Percentiles rank a stretch among this genome's conserved stretches.
Evolutionary conservation across 1,284 basidiomycete species (phyloP).

Genomic region (Lentinus polychrous): DNA sequence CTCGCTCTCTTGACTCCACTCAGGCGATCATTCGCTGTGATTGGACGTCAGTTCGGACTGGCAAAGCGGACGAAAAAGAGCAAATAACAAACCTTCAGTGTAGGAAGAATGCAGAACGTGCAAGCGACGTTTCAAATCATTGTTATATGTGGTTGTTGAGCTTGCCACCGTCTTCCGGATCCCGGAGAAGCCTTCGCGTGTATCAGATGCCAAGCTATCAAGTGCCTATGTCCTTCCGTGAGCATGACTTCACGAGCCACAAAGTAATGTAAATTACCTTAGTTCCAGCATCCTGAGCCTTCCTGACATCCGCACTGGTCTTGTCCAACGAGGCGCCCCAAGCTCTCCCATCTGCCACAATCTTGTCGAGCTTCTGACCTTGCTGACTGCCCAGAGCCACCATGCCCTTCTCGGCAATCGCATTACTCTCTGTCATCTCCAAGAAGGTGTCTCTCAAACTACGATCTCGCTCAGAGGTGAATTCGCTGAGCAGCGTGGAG

Average conservation of each 20-base stretch:
- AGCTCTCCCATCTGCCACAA: constrained; percentile 33
- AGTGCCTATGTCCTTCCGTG: constrained; percentile 31
- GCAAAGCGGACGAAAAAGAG: no score
- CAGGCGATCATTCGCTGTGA: constrained; percentile 53
- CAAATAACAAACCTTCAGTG: constrained; percentile 36
- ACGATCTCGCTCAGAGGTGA: constrained; percentile 61
- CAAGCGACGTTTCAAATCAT: constrained; percentile 44
- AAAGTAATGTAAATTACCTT: constrained; percentile 41
- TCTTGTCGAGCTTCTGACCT: constrained; percentile 35
- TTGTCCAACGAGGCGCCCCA: constrained; percentile 38
- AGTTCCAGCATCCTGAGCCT: constrained; percentile 47
- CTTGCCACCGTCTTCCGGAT: constrained; percentile 39
- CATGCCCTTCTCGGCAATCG: constrained; percentile 45
- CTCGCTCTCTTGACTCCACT: constrained; percentile 60
- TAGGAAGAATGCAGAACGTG: constrained; percentile 38
- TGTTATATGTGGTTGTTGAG: constrained; percentile 46
- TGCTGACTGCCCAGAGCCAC: constrained; percentile 42
- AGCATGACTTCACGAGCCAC: not conserved
- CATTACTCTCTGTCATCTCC: constrained; percentile 50
- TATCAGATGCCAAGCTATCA: constrained; percentile 30
- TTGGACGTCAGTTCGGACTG: not conserved
- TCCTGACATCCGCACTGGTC: constrained; percentile 44
- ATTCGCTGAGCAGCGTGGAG: constrained; percentile 64
- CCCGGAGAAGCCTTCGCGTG: constrained; percentile 38
- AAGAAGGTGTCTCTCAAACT: constrained; percentile 58